Evolutionary conservation across 495 filamentous ascomycete genomes (phyloP).

Genomic region (Penicillium chermesinum): DNA sequence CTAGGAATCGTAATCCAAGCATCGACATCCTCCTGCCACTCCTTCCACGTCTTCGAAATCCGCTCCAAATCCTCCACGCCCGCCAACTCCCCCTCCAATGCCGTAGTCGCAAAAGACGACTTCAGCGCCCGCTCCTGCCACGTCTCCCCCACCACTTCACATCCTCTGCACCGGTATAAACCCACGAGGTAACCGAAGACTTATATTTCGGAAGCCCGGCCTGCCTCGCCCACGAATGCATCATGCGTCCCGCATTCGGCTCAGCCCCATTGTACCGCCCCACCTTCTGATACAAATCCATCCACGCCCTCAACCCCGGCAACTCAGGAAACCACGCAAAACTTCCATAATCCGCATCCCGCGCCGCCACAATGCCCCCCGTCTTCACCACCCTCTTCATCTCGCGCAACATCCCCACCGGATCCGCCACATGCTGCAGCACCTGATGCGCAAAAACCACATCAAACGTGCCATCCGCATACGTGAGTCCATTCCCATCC

Average conservation of each 20-base stretch:
- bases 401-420: conserved; percentile 38
- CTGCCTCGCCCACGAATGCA: conserved; percentile 46
- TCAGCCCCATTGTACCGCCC: conserved; percentile 39
- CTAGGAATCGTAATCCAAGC: conserved; percentile 43
- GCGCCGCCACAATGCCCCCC: conserved; percentile 49
- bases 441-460: conserved; percentile 52
- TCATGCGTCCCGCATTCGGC: conserved; percentile 44
- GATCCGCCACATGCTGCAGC: conserved; percentile 45
- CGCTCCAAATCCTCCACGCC: conserved; percentile 38
- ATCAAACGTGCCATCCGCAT: conserved; percentile 49
- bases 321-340: conserved; percentile 45
- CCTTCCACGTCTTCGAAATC: conserved; percentile 37
- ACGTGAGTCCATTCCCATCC: conserved; percentile 41
- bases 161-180: conserved; percentile 41
- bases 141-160: conserved; percentile 38
- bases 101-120: conserved; percentile 35
- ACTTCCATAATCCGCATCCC: conserved; percentile 40
- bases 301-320: conserved; percentile 36
- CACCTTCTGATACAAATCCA: conserved; percentile 33
- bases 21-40: conserved; percentile 42
- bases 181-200: conserved; percentile 39
- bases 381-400: conserved; percentile 46
- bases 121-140: conserved; percentile 41
- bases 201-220: conserved; percentile 43
- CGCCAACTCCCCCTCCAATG: conserved; percentile 33